Evolutionary conservation across 768 basidiomycete species (phyloP).

Genomic region (Leccinellum albellum): DNA sequence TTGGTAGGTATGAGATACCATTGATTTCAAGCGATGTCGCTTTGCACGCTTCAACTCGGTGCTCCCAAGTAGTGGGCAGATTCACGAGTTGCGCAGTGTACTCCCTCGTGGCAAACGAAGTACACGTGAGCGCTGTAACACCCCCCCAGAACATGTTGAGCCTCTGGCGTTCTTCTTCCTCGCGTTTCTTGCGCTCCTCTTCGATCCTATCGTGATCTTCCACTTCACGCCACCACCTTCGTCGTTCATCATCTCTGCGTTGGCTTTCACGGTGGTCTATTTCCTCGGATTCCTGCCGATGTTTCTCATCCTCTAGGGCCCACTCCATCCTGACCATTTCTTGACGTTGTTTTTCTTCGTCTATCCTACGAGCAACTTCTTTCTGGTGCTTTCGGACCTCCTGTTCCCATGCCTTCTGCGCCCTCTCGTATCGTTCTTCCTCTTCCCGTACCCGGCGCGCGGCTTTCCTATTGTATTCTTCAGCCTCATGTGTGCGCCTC

Average conservation of each 20-base stretch:
- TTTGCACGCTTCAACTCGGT: slow-evolving; percentile 22
- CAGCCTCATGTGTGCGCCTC: background rate
- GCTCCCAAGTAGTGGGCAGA: slow-evolving; percentile 19
- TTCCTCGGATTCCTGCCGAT: slow-evolving; percentile 9
- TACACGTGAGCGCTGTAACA: slow-evolving; percentile 21
- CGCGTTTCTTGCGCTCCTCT: slow-evolving; percentile 13
- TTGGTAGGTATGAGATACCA: slow-evolving; percentile 16
- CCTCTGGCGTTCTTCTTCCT: slow-evolving; percentile 24
- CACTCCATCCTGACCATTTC: slow-evolving; percentile 1
- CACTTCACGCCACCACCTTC: slow-evolving; percentile 16
- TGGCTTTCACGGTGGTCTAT: slow-evolving; percentile 8
- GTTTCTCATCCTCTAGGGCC: slow-evolving; percentile 1
- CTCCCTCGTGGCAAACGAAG: slow-evolving; percentile 25
- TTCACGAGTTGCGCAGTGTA: slow-evolving; percentile 30
- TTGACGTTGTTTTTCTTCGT: slow-evolving; percentile 6
- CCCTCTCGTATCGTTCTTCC: slow-evolving; percentile 4
- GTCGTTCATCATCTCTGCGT: slow-evolving; percentile 6
- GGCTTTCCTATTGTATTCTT: slow-evolving; percentile 2
- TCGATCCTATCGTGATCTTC: slow-evolving; percentile 15
- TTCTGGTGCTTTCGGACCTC: slow-evolving; percentile 5
- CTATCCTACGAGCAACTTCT: background rate
- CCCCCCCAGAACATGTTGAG: slow-evolving; percentile 22
- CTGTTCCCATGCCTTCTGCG: background rate
- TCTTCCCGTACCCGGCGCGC: slow-evolving; percentile 5
- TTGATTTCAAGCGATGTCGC: slow-evolving; percentile 20